Evolutionary conservation across 2,329 filamentous ascomycete genomes (phyloP).

Genomic region (Paraphoma chrysanthemicola): DNA sequence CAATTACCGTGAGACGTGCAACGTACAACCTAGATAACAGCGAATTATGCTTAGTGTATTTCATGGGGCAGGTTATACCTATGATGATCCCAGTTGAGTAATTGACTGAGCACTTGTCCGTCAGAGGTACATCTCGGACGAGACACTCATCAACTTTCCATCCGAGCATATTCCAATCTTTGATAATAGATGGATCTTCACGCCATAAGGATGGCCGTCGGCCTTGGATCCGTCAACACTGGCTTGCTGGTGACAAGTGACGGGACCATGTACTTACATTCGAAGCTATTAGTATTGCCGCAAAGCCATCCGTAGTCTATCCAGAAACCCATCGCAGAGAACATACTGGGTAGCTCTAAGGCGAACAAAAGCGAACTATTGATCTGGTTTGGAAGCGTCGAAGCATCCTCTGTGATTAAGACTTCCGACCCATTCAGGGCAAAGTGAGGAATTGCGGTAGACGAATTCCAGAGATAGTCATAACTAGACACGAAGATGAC

Average conservation of each 20-base stretch:
- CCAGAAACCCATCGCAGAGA: neutral
- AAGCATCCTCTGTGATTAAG: neutral
- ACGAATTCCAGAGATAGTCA: neutral
- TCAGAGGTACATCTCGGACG: neutral
- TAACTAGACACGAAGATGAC: neutral
- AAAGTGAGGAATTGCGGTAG: neutral
- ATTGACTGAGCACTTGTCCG: neutral
- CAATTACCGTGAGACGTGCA: too few relatives aligned
- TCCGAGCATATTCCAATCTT: constrained; percentile 1
- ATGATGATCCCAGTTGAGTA: neutral
- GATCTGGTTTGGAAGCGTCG: neutral
- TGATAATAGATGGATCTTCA: neutral
- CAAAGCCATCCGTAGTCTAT: neutral
- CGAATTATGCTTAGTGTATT: neutral
- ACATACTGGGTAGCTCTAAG: neutral
- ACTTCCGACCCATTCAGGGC: neutral
- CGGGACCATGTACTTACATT: neutral
- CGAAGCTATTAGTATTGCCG: neutral
- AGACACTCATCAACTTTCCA: constrained; percentile 1
- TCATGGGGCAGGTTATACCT: neutral
- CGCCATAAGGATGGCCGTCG: neutral
- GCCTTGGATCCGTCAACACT: neutral
- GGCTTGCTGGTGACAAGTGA: neutral
- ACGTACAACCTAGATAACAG: too few relatives aligned
- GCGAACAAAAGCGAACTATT: neutral